Conservation (phyloP, 169 alveolate genomes). For the Amoebophrya sp. region DNA sequence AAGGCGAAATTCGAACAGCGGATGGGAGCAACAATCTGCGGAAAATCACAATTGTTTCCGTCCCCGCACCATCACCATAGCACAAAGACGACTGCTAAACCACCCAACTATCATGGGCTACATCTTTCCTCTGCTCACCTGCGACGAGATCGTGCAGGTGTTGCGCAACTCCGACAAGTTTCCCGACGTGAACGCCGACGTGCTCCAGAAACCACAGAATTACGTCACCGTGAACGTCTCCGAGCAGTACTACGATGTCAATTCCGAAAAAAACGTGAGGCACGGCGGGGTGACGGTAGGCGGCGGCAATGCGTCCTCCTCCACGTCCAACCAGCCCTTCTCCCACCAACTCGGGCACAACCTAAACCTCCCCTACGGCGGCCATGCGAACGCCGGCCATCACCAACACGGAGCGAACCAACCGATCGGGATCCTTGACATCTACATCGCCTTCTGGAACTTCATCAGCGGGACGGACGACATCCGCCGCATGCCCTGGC, state of each 20-base stretch:
- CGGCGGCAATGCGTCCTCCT: not conserved
- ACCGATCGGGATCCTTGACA: not conserved
- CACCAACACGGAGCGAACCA: too few species aligned
- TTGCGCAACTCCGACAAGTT: not conserved
- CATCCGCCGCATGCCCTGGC: not conserved
- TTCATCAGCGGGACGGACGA: not conserved
- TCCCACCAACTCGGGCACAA: not conserved
- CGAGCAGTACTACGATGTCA: not conserved
- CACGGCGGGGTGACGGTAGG: not conserved
- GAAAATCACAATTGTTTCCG: too few species aligned
- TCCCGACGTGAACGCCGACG: not conserved
- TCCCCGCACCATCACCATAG: too few species aligned
- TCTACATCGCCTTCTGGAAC: not conserved
- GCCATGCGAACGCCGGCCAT: not conserved
- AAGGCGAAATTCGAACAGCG: too few species aligned
- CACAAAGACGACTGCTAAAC: too few species aligned
- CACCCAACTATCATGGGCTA: not conserved
- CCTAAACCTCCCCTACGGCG: not conserved
- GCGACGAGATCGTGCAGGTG: not conserved
- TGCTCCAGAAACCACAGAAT: not conserved
- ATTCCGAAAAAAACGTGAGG: too few species aligned
- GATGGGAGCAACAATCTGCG: too few species aligned
- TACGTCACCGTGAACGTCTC: not conserved
- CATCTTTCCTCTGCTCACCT: not conserved
- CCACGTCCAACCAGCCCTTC: not conserved